These are phyloP conservation scores for Mycoemilia scoparia DNA, from an alignment of 192 early-diverging fungal species.

Conservation along the genomic window DNA sequence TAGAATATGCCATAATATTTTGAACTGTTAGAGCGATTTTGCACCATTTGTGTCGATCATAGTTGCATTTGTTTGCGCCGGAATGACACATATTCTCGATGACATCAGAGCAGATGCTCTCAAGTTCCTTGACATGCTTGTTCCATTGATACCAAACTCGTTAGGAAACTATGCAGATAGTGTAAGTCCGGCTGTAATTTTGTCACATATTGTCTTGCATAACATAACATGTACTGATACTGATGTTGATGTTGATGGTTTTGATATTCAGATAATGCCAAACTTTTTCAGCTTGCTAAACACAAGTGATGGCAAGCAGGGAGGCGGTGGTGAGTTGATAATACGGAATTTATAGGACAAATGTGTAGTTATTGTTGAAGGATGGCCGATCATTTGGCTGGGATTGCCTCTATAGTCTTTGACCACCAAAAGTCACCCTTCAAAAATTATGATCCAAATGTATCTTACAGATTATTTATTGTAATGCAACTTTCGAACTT, in stretches of 20 bases:
- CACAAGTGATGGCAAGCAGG: constrained; percentile 2
- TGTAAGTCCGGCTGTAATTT: constrained; percentile 13
- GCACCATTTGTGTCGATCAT: constrained; percentile 63
- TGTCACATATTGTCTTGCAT: background rate
- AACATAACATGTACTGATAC: no score
- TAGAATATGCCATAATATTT: background rate
- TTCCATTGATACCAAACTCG: constrained; percentile 37
- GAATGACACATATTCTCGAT: constrained; percentile 77
- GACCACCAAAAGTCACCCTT: background rate
- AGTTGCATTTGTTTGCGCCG: constrained; percentile 64
- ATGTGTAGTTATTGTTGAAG: constrained; percentile 13
- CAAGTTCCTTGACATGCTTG: constrained; percentile 56
- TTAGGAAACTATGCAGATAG: constrained; percentile 49
- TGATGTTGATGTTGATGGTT: no score
- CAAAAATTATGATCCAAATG: constrained; percentile 3
- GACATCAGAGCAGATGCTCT: constrained; percentile 69
- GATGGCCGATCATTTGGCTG: constrained; percentile 2
- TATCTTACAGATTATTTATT: constrained; percentile 8
- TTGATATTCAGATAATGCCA: constrained; percentile 21
- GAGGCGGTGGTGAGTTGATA: constrained; percentile 11
- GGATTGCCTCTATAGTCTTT: constrained; percentile 17
- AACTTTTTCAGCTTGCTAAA: constrained; percentile 23
- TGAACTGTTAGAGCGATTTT: constrained; percentile 25
- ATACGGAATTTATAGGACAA: constrained; percentile 13
- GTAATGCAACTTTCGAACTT: constrained; percentile 16